Evolutionary conservation across 495 filamentous ascomycete species (phyloP).

Genomic region (Hypomontagnella monticulosa): DNA sequence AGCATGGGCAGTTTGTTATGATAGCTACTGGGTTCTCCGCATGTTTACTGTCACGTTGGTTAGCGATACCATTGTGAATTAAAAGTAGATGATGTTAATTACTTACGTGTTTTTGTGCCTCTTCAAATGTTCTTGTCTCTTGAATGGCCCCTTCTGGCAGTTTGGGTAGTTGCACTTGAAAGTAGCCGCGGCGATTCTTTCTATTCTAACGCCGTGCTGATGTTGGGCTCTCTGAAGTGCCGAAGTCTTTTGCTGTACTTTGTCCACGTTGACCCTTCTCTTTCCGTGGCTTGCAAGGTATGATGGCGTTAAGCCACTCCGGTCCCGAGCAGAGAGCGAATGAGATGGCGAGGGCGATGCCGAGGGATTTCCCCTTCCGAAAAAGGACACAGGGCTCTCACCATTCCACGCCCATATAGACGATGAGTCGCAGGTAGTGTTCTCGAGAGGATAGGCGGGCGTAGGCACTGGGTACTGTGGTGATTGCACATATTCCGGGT

Average conservation of each 20-base stretch:
- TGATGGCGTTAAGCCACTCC: slow-evolving; percentile 26
- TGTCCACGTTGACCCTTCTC: slow-evolving; percentile 41
- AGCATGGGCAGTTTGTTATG: slow-evolving; percentile 44
- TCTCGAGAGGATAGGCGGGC: slow-evolving; percentile 20
- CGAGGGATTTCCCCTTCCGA: slow-evolving; percentile 28
- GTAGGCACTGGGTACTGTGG: slow-evolving; percentile 27
- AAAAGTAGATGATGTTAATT: slow-evolving; percentile 41
- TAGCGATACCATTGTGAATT: not conserved
- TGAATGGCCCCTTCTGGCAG: slow-evolving; percentile 61
- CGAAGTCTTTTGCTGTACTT: slow-evolving; percentile 46
- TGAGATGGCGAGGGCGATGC: slow-evolving; percentile 37
- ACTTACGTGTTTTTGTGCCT: slow-evolving; percentile 67
- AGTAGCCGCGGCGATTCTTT: slow-evolving; percentile 35
- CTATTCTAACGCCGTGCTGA: slow-evolving; percentile 28
- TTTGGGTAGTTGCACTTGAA: slow-evolving; percentile 45
- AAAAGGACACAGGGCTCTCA: slow-evolving; percentile 38
- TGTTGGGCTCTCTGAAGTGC: slow-evolving; percentile 48
- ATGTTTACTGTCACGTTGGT: slow-evolving; percentile 33
- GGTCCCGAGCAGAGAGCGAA: slow-evolving; percentile 12
- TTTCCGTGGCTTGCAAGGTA: slow-evolving; percentile 30
- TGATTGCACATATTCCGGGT: slow-evolving; percentile 29
- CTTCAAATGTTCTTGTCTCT: slow-evolving; percentile 71
- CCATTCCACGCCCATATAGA: slow-evolving; percentile 38
- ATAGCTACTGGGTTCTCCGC: slow-evolving; percentile 26
- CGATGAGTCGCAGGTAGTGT: slow-evolving; percentile 18